Evolutionary conservation across 176 grass and related monocot species (phyloP), one percentile per base, ranked within the genome.

Genomic region (Dactylis glomerata): DNA sequence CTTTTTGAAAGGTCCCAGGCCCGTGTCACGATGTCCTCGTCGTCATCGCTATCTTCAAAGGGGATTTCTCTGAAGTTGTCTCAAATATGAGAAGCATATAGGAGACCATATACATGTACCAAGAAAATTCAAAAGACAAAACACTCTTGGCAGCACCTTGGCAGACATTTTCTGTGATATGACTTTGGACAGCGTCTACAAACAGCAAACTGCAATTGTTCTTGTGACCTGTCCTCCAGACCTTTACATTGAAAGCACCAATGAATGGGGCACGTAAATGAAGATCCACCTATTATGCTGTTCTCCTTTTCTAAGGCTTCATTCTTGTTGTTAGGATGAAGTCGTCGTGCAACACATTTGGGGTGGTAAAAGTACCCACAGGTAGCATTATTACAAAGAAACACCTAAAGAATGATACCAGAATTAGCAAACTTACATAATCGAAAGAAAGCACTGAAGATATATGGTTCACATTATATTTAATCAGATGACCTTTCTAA

Each of bases 341-440:
- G 86, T 74, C 75, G 76, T 64, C 83, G 74, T 36, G 91, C 89
- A 77, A 99, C 91, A 71, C 96, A 99, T 73, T 89, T 92, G 61
- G 96, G 86, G 80, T 99, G 96, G 91, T 96, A 99, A 69, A 99
- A 99, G 80, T 89, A 89, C 40, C 96, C 96, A 76, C 96, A 99
- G 23, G 96, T 99, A 37, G 96, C 96, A 88, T 93, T 96, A 65
- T 92, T 93, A 84, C 96, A 99, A 73, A 84, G 88, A 91, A 94
- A 96, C 63, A 99, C 93, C 96, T 96, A 88, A 63, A 50, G 17
- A 83, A 67, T 58, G n/a, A 81, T 70, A 40, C 5, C 45, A 76
- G 23, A 52, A 86, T 88, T 58, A 88, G 56, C 45, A 58, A 92
- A 73, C 51, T 45, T 31, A 58, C 22, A 78, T 31, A 70, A 42